Percentiles rank a stretch among this genome's conserved stretches.
Conservation (phyloP, 495 filamentous ascomycete species). For the Pseudomonodictys pantanalensis region DNA sequence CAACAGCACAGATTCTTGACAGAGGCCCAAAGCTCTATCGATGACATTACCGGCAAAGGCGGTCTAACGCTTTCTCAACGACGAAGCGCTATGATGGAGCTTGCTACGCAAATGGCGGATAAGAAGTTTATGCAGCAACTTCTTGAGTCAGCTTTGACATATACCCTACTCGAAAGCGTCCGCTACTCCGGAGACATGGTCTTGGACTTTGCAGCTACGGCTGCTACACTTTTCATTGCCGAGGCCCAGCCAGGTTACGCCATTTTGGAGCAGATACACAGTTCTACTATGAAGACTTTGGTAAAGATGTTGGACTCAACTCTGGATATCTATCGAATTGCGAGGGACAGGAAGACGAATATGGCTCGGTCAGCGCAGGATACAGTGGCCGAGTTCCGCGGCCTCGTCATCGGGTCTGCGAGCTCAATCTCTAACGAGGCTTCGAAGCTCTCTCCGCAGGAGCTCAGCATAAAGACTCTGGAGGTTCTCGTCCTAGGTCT, state of each 20-base stretch:
- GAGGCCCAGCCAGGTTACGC: slow-evolving; percentile 49
- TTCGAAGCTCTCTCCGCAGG: slow-evolving; percentile 55
- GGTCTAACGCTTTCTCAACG: slow-evolving; percentile 48
- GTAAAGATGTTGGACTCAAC: slow-evolving; percentile 51
- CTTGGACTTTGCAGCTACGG: slow-evolving; percentile 56
- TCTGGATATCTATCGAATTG: slow-evolving; percentile 53
- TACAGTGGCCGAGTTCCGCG: slow-evolving; percentile 52
- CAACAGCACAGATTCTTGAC: slow-evolving; percentile 77
- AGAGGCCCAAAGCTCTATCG: slow-evolving; percentile 77
- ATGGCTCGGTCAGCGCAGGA: slow-evolving; percentile 61
- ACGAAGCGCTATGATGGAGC: slow-evolving; percentile 60
- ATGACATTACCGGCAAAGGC: slow-evolving; percentile 67
- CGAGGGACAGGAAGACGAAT: slow-evolving; percentile 64
- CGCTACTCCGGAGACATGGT: slow-evolving; percentile 40
- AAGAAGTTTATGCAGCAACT: slow-evolving; percentile 74
- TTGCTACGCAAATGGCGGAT: slow-evolving; percentile 51
- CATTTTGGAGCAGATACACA: slow-evolving; percentile 50
- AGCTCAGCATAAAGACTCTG: slow-evolving; percentile 61
- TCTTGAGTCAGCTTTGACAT: slow-evolving; percentile 68
- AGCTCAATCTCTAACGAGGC: slow-evolving; percentile 58
- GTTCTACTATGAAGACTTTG: slow-evolving; percentile 51
- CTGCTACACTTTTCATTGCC: slow-evolving; percentile 56
- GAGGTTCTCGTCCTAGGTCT: slow-evolving; percentile 58
- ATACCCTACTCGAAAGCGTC: slow-evolving; percentile 58
- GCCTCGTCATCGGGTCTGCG: slow-evolving; percentile 48